A percentile compares a stretch with the other conserved stretches of the same genome.
phyloP scores from a whole-genome alignment of 1,284 basidiomycete genomes.

The Boletus semigastroideus region DNA sequence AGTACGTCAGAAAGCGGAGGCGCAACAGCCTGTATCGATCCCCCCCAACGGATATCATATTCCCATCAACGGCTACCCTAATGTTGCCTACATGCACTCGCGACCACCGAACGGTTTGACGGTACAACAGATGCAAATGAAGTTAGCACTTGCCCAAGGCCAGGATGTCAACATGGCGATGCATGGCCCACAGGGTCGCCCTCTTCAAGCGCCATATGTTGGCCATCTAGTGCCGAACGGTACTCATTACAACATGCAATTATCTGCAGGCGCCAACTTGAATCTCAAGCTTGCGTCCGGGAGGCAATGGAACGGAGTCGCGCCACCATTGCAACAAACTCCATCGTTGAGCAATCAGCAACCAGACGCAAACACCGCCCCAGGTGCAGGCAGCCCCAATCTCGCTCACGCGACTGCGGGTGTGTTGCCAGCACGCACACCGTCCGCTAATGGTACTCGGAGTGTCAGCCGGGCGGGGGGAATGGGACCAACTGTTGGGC shows the following conservation, averaged over 20 bases:
- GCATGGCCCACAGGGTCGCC: slow-evolving; percentile 36
- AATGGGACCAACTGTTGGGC: slow-evolving; percentile 31
- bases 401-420: slow-evolving; percentile 31
- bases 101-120: slow-evolving; percentile 40
- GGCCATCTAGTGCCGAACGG: slow-evolving; percentile 37
- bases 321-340: slow-evolving; percentile 34
- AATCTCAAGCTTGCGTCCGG: slow-evolving; percentile 43
- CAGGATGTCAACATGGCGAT: slow-evolving; percentile 39
- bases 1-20: slow-evolving; percentile 46
- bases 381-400: slow-evolving; percentile 39
- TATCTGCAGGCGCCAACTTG: slow-evolving; percentile 31
- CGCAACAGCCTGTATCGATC: slow-evolving; percentile 34
- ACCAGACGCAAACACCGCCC: slow-evolving; percentile 28
- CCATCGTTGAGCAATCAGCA: slow-evolving; percentile 24
- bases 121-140: slow-evolving; percentile 58
- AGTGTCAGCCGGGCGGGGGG: slow-evolving; percentile 39
- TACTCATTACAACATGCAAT: slow-evolving; percentile 38
- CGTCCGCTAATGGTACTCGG: slow-evolving; percentile 56
- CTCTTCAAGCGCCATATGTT: slow-evolving; percentile 34
- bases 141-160: slow-evolving; percentile 46
- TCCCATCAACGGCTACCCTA: slow-evolving; percentile 44
- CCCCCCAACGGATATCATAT: slow-evolving; percentile 48
- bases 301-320: slow-evolving; percentile 42
- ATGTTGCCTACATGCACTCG: slow-evolving; percentile 33
- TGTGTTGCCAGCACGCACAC: slow-evolving; percentile 44